These are phyloP conservation scores for Aquilaria malaccensis DNA, from an alignment of 345 rosid species.

Conservation along the genomic window DNA sequence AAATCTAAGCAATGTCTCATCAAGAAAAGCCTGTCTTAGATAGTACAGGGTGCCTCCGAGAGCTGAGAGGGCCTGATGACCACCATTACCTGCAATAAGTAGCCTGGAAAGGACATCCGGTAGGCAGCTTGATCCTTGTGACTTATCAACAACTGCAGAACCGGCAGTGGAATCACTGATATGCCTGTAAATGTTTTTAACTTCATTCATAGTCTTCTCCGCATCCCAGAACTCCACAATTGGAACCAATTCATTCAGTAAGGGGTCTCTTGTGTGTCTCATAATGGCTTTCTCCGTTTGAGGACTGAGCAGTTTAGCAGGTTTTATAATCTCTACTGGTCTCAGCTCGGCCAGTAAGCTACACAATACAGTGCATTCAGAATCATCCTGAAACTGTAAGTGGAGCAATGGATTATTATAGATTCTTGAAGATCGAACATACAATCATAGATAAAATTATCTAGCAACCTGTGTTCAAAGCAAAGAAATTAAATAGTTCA, in stretches of 20 bases:
- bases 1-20: conserved; percentile 83
- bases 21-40: conserved; percentile 83
- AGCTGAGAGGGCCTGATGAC: conserved; percentile 78
- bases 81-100: conserved; percentile 43
- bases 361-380: conserved; percentile 69
- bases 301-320: conserved; percentile 57
- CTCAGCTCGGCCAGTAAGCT: conserved; percentile 76
- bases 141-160: conserved; percentile 16
- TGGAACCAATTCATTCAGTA: conserved; percentile 81
- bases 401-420: conserved; percentile 1
- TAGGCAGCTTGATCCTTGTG: conserved; percentile 29
- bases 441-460: too few relatives aligned
- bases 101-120: conserved; percentile 55
- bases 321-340: conserved; percentile 94
- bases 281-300: conserved; percentile 66
- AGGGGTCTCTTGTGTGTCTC: conserved; percentile 84
- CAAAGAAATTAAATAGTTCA: conserved; percentile 7
- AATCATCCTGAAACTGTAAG: conserved; percentile 74
- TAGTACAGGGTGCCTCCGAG: conserved; percentile 93
- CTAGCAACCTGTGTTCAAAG: too few relatives aligned
- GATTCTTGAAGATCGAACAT: neutral
- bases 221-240: conserved; percentile 81
- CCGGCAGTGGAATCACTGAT: conserved; percentile 33
- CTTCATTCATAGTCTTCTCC: conserved; percentile 61
- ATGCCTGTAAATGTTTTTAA: conserved; percentile 41